Base-by-base conservation (phyloP, 1,284 basidiomycete genomes). In the Mrakiaceae sp. region DNA sequence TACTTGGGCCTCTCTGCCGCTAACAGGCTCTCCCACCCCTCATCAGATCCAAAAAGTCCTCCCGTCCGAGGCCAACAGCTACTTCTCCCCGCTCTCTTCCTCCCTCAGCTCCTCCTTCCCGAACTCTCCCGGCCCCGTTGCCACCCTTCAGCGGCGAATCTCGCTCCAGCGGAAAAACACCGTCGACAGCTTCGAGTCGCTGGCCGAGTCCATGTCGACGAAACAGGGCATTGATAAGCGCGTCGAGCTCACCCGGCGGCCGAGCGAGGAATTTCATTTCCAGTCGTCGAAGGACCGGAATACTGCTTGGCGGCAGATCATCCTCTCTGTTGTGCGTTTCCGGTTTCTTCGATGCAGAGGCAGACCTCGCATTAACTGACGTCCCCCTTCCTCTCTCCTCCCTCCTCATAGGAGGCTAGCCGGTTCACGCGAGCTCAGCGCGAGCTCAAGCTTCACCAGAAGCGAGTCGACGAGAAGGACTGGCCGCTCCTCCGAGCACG, bases 241-340 rank as follows among this genome's bases (percentile, higher is more conserved):
- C 5, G 51, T 64, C 51, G 46, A 42, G 9, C 63, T 64, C 39
- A 11, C 50, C 8, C 43, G 52, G 27, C 44, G 51, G 9, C 58
- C 58, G n/a, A 16, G 44, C 40, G 58, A 60, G 12, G 63, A 64
- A 40, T 54, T 50, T 50, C 58, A 56, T n/a, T 64, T 64, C 52
- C 63, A 64, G 44, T 48, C 58, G 8, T 64, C 63, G n/a, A 74
- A 74, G 63, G 76, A 78, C 66, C 75, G 74, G 67, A 76, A 78
- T 64, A 69, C 71, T 0, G 73, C 73, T 5, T 78, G 76, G 76
- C 73, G 74, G 62, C 69, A 73, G 70, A 75, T 76, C 67, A 76
- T 76, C 67, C 70, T 75, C 39, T 72, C 73, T 39, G 74, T 73
- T 6, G 72, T 72, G 42, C 59, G 71, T 68, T 5, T 42, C 58